Percentiles rank a stretch among this genome's conserved stretches.
Conservation (phyloP, 2,329 filamentous ascomycete genomes). For the Neopestalotiopsis sp. region DNA sequence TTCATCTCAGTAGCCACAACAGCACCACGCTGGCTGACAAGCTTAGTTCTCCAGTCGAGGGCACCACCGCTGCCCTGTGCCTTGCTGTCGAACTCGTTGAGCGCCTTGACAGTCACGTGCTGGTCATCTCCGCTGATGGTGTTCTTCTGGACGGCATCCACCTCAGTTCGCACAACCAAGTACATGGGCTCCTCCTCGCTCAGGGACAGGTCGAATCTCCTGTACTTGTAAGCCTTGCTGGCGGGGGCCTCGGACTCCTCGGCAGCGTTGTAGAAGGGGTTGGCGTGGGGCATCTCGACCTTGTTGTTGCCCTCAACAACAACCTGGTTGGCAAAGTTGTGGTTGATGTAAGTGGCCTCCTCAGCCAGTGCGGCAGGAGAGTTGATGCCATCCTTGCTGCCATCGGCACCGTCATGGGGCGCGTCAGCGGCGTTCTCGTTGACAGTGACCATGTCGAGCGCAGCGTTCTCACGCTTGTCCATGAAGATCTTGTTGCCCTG, state of each 20-base stretch:
- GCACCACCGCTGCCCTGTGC: conserved; percentile 94
- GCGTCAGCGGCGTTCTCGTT: conserved; percentile 98
- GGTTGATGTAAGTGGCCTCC: conserved; percentile 99
- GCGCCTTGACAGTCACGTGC: conserved; percentile 87
- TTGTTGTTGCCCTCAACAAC: conserved; percentile 85
- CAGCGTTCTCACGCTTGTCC: conserved; percentile 96
- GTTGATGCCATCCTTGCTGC: conserved; percentile 94
- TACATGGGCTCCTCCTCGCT: conserved; percentile 95
- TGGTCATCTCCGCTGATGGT: conserved; percentile 90
- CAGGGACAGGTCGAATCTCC: conserved; percentile 92
- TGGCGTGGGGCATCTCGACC: conserved; percentile 83
- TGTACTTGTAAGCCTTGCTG: conserved; percentile 98
- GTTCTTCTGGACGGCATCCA: conserved; percentile 96
- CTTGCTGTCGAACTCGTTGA: conserved; percentile 99
- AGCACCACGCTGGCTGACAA: conserved; percentile 92
- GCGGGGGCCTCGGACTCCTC: conserved; percentile 94
- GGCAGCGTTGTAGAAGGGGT: conserved; percentile 95
- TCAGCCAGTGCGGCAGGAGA: conserved; percentile 90
- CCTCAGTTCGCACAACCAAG: conserved; percentile 90
- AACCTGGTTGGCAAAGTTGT: conserved; percentile 98
- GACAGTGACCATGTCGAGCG: conserved; percentile 95
- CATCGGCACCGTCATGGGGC: conserved; percentile 87
- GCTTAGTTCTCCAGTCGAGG: conserved; percentile 95
- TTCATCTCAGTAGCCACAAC: conserved; percentile 99
- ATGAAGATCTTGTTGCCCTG: conserved; percentile 98